phyloP scores from a whole-genome alignment of 192 early-diverging fungal species.

The Coemansia sp. region DNA sequence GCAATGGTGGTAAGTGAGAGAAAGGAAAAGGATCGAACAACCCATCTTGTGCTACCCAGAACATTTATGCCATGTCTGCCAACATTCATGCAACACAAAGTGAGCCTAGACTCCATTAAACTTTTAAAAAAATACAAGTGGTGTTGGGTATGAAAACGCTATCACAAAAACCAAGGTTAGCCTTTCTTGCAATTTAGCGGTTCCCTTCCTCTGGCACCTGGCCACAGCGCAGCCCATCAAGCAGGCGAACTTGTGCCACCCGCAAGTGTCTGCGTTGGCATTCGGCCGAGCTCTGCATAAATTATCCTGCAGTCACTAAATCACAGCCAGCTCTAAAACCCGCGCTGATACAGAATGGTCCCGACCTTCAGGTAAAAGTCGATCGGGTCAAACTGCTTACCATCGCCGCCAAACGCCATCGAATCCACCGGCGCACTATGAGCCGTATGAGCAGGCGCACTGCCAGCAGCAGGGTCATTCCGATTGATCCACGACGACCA shows the following conservation, averaged over 20 bases:
- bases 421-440: background rate
- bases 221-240: too few relatives aligned
- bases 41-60: background rate
- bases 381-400: constrained; percentile 62
- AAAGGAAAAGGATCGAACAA: constrained; percentile 1
- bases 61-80: too few relatives aligned
- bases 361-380: constrained; percentile 73
- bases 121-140: too few relatives aligned
- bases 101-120: too few relatives aligned
- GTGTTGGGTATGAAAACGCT: too few relatives aligned
- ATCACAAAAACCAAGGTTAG: too few relatives aligned
- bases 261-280: too few relatives aligned
- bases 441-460: background rate
- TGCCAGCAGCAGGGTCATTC: background rate
- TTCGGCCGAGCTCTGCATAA: too few relatives aligned
- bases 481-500: constrained; percentile 45
- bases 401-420: background rate
- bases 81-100: too few relatives aligned
- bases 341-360: constrained; percentile 64
- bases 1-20: background rate
- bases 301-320: background rate
- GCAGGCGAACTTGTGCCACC: too few relatives aligned
- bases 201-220: too few relatives aligned
- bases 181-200: too few relatives aligned
- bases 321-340: constrained; percentile 42